Evolutionary conservation across 2,329 filamentous ascomycete species (phyloP), one percentile per base, ranked within the genome.

Genomic region (Fusarium penzigii): DNA sequence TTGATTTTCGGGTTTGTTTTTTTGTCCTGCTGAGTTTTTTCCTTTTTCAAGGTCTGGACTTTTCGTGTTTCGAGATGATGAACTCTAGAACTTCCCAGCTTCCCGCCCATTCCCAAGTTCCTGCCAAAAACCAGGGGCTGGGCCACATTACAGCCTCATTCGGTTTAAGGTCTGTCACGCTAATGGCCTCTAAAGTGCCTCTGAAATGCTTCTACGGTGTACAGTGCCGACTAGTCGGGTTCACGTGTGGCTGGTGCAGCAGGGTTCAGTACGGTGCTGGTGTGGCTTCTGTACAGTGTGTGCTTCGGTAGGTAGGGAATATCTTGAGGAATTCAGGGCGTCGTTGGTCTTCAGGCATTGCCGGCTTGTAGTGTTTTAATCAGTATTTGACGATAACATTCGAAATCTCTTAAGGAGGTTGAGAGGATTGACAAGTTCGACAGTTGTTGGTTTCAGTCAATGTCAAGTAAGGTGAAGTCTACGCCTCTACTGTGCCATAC

Each of bases 111-210:
- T 36, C 32, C 32, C 13, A 36, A 14, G 20, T 60, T 61, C 58
- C 56, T 49, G 56, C 52, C 40, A 51, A 25, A 29, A 39, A 29
- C 58, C 58, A 61, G 58, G 58, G 58, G 56, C 56, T 59, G 58
- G 56, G 47, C 46, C 49, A 48, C 34, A 34, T 61, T 47, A 51
- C 56, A 53, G 49, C 57, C 57, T 59, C 53, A 56, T 64, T 61
- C 64, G 53, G 58, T 39, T 41, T 50, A 52, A 52, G 51, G 45
- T 51, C 50, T 61, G 57, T 59, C 61, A 64, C 47, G 56, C 55
- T 53, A 48, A 11, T 36, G 10, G 32, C 32, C 32, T 36, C 32
- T 36, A 36, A 36, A 14, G 32, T 14, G 32, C 32, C 32, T 36
- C 32, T 36, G 32, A 36, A 36, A 36, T 36, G 32, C 32, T 36